Base-by-base conservation (phyloP, 768 basidiomycete species). In the Podaxis rugospora region DNA sequence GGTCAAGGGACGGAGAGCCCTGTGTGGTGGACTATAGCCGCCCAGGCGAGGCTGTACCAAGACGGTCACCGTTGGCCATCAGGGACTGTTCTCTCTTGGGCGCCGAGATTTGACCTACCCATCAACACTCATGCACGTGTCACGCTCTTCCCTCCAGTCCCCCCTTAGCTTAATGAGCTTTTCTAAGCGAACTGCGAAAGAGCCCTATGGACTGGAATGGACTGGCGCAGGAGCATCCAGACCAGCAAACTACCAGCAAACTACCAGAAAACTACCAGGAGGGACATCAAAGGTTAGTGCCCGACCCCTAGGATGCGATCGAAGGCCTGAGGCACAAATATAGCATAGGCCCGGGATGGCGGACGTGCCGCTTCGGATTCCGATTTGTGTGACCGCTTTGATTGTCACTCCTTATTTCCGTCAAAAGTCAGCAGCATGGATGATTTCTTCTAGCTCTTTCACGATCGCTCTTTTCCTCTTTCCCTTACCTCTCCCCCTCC, bases 371-470 rank as follows among this genome's bases (percentile, higher is more conserved):
- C 10, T 21, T 16, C 2, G 50, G 51, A 21, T 21, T 42, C 14
- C 21, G 39, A 46, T 46, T 53, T 56, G 47, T 23, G 54, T 55
- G 54, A 58, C 57, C 16, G 2, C 5, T 47, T 62, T 61, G 63
- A 47, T 62, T 61, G 65, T 59, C 58, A 55, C 47, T 9, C 32
- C 32, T 51, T 40, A n/a, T 25, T 51, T 58, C 36, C 59, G 52
- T 60, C 58, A 59, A 60, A 60, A 60, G 39, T 35, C 50, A 44
- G 50, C 50, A 44, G 39, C 36, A 42, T 39, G 21, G 32, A 18
- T 39, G 35, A 37, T 35, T 35, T 21, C 32, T 32, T 32, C 52
- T 53, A 54, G 32, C 37, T 14, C 52, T 36, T 39, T 40, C 54
- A 37, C 57, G 42, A 35, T 46, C 54, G 39, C 40, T 55, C 39